Conservation (phyloP, 78 protist genomes). For the Dictyostelium citrinum region DNA sequence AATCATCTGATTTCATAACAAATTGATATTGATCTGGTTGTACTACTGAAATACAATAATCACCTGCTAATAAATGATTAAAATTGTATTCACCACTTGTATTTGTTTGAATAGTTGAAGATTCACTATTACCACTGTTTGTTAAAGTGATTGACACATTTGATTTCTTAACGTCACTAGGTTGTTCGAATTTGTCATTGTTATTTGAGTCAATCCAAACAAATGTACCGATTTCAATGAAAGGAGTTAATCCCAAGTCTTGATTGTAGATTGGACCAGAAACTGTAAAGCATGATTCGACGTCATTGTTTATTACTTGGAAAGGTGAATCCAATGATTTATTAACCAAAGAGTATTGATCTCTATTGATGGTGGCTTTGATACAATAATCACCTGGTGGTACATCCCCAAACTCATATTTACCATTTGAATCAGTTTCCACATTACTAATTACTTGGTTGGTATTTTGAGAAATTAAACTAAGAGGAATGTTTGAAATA, state of each 20-base stretch:
- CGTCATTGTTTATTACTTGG: background rate
- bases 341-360: background rate
- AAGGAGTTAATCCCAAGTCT: background rate
- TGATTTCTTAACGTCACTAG: background rate
- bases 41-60: background rate
- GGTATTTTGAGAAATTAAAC: background rate
- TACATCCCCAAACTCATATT: background rate
- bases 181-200: background rate
- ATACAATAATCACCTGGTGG: conserved; percentile 43
- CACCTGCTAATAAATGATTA: conserved; percentile 12
- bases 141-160: background rate
- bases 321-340: background rate
- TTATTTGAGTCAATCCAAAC: conserved; percentile 20
- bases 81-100: background rate
- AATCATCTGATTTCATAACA: background rate
- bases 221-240: background rate
- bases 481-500: background rate
- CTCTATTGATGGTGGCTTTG: background rate
- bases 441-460: background rate
- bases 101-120: background rate
- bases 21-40: background rate
- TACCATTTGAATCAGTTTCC: background rate
- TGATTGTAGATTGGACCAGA: background rate
- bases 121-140: background rate
- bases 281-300: background rate